Base-by-base conservation (phyloP, 495 filamentous ascomycete genomes). In the Aspergillus sclerotioniger region DNA sequence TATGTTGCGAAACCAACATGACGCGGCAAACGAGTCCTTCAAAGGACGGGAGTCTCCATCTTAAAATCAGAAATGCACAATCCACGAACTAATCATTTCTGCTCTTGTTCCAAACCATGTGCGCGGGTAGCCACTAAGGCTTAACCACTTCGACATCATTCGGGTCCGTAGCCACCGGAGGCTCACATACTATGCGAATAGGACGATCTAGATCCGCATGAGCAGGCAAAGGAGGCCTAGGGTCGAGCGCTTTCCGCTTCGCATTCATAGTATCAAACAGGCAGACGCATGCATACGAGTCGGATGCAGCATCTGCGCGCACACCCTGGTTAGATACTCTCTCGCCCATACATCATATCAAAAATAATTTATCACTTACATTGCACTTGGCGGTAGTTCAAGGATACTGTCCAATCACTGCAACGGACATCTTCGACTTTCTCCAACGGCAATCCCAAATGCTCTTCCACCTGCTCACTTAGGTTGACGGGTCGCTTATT, bases 201-300 rank as follows among this genome's bases (percentile, higher is more conserved):
- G 87, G 83, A 5, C 80, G 61, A 58, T 86, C 78, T 8, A 84
- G 68, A 56, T 94, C 89, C 12, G 86, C 89, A 60, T 82, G 78
- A 0, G 75, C 69, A 3, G 91, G 91, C 3, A 84, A 75, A 10
- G 88, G 89, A 19, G 91, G 92, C 3, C 74, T 73, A 15, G 91
- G 90, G 37, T 82, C 65, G 54, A 96, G 76, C 10, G 76, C 71
- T 56, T 77, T 71, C 48, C 91, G 74, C 55, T 89, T 87, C 37
- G 80, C 67, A 63, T 96, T 83, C 59, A 96, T 78, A 2, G 76
- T 71, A 51, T 89, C 76, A 66, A 81, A 94, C 28, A 96, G 78
- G 64, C 88, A 85, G 16, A 93, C 61, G 31, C 85, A 85, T 52
- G 90, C 90, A 65, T 93, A 96, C 2, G 90, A 85, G 67, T 96